Evolutionary conservation across 1,284 basidiomycete genomes (phyloP), one percentile per base, ranked within the genome.

Genomic region (Mrakiaceae sp.): DNA sequence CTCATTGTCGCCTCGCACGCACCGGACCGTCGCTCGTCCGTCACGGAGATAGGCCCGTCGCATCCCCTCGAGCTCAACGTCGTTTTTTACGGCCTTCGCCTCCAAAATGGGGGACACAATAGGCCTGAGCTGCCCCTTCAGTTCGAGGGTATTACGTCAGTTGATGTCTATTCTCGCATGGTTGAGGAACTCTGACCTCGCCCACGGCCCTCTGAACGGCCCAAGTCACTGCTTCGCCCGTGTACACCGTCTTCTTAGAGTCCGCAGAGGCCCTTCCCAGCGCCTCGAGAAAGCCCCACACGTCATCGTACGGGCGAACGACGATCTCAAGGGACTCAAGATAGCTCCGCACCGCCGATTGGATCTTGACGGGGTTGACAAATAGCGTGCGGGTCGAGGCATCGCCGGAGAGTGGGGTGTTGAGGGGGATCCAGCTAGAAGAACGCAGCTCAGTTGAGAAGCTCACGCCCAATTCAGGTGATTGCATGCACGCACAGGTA

Each of bases 31-130:
- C n/a, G 91, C 88, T 48, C 83, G 87, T 16, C 94, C 95, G 74
- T 98, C 95, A 57, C 93, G 82, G 6, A 92, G 76, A 75, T 98
- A 97, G 0, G 92, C 91, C 60, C 83, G 80, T 64, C 84, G 82
- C 76, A 96, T 79, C 1, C 93, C 92, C 60, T 87, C 82, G 59
- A 95, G 79, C 77, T 97, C 94, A 27, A 81, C 81, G 16, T 83
- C 78, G 72, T 95, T 98, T 83, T 98, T 98, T 72, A 94, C 78
- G 0, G 86, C 83, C 79, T 94, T 90, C 76, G 87, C 84, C 58
- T 83, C 79, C 64, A 90, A 87, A n/a, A 96, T 69, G 0, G 76
- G 76, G 61, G 76, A 77, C 0, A 68, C 46, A n/a, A 76, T 71
- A 27, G 27, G 27, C 27, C 27, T 27, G 27, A 27, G 51, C 70